phyloP scores from a whole-genome alignment of 805 yeast species.

The Kurtzmaniella fragi region DNA sequence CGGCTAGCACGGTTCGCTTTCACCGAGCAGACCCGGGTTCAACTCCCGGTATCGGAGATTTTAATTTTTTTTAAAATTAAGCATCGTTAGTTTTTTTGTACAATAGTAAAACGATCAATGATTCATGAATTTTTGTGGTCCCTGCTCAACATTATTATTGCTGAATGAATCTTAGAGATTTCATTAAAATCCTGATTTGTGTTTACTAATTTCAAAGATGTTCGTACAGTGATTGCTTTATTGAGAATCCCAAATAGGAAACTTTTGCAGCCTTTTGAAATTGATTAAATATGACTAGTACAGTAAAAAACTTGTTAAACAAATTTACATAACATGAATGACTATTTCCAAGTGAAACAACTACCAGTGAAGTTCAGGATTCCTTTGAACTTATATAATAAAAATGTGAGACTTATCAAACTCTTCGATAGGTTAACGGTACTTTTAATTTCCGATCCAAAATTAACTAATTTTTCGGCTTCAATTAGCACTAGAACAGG shows the following conservation, averaged over 20 bases:
- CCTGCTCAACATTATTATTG: no score
- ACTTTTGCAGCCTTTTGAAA: not conserved
- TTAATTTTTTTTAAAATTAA: conserved; percentile 1
- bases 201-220: no score
- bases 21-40: conserved; percentile 67
- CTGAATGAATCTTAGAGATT: no score
- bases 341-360: conserved; percentile 7
- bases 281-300: not conserved
- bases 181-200: no score
- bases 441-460: conserved; percentile 71
- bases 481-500: conserved; percentile 78
- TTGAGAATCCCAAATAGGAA: conserved; percentile 1
- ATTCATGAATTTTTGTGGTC: no score
- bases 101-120: no score
- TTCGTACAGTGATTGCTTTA: no score
- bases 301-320: no score
- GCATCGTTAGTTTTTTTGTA: no score
- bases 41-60: conserved; percentile 79
- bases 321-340: not conserved
- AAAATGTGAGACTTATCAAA: conserved; percentile 40
- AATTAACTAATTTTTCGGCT: conserved; percentile 58
- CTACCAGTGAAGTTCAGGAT: conserved; percentile 11
- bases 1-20: conserved; percentile 53
- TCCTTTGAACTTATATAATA: conserved; percentile 33
- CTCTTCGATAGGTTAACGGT: conserved; percentile 68